phyloP scores from a whole-genome alignment of 139 green algal genomes.

The Penium margaritaceum region DNA sequence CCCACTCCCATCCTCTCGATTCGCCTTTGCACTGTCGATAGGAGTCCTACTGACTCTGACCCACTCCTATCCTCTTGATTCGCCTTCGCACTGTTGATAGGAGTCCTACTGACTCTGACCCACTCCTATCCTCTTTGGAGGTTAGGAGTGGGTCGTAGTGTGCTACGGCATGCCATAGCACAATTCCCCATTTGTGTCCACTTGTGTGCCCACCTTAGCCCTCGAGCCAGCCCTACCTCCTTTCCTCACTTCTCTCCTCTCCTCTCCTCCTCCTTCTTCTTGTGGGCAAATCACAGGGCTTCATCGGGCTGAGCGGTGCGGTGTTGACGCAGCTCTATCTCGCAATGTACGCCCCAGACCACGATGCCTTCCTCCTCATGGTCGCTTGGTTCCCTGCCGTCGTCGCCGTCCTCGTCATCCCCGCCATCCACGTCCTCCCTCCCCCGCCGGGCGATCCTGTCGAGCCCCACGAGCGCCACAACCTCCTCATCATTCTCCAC shows the following conservation, averaged over 20 bases:
- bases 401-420: slow-evolving; percentile 23
- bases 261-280: background rate
- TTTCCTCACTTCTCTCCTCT: background rate
- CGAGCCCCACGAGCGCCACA: background rate
- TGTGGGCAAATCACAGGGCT: slow-evolving; percentile 30
- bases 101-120: no score
- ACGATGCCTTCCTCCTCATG: slow-evolving; percentile 31
- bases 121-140: no score
- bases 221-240: background rate
- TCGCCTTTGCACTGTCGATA: no score
- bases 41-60: no score
- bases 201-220: no score
- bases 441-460: background rate
- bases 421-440: slow-evolving; percentile 24
- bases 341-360: slow-evolving; percentile 35
- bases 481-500: slow-evolving; percentile 15
- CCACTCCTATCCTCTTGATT: no score
- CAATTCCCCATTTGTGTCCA: no score
- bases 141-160: no score
- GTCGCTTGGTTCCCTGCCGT: slow-evolving; percentile 26
- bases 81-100: no score
- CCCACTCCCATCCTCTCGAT: no score
- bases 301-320: slow-evolving; percentile 50
- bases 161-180: no score
- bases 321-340: slow-evolving; percentile 45